These are phyloP conservation scores for Neopestalotiopsis sp. DNA, from an alignment of 2,329 filamentous ascomycete species.

Conservation along the genomic window DNA sequence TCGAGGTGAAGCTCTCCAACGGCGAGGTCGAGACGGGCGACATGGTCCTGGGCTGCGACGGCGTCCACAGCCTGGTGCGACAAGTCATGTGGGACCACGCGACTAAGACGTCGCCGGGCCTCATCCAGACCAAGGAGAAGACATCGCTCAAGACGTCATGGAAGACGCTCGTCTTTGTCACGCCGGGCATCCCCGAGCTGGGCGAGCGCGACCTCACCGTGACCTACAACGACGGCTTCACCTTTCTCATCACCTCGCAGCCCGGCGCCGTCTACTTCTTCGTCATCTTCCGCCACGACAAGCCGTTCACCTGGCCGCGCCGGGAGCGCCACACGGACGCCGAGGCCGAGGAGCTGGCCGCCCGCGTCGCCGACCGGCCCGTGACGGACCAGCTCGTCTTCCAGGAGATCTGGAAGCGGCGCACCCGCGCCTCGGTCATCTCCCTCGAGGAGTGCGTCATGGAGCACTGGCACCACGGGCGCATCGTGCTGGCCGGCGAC, in stretches of 20 bases:
- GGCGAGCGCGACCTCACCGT: neutral
- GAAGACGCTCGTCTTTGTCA: neutral
- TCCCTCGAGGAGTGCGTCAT: conserved; percentile 39
- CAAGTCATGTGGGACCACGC: neutral
- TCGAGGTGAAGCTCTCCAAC: too few species aligned
- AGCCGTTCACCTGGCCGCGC: neutral
- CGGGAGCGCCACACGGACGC: conserved; percentile 17
- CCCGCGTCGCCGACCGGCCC: conserved; percentile 26
- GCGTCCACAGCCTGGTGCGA: too few species aligned
- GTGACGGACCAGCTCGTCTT: conserved; percentile 32
- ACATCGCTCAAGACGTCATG: neutral
- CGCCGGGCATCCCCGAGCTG: neutral
- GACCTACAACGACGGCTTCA: neutral
- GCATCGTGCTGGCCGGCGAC: conserved; percentile 39
- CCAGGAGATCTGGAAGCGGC: conserved; percentile 31
- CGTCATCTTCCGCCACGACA: neutral
- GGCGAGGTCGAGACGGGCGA: too few species aligned
- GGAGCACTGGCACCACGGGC: conserved; percentile 38
- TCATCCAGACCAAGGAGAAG: neutral
- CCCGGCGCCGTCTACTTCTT: neutral
- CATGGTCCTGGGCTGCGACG: too few species aligned
- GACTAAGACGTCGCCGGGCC: neutral
- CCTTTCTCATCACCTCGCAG: neutral
- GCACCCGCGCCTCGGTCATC: conserved; percentile 29
- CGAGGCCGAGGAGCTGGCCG: conserved; percentile 27